Base-by-base conservation (phyloP, 2,329 filamentous ascomycete genomes). In the Chaetomiaceae sp. region DNA sequence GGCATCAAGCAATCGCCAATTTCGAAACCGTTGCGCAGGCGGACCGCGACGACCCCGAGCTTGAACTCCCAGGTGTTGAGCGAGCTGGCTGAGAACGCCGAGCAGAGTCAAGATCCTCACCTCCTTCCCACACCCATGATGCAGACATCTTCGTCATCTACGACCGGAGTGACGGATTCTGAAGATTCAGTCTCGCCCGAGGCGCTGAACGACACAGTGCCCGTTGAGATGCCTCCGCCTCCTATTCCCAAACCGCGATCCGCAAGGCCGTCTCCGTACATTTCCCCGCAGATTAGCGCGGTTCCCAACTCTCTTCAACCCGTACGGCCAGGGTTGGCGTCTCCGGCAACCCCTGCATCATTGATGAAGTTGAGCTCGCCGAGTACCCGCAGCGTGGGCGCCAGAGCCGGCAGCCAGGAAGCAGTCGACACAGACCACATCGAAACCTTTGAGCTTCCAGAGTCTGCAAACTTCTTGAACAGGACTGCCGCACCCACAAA, bases 271-370 rank as follows among this genome's bases (percentile, higher is more conserved):
- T 90, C 87, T 3, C 86, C 87, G 9, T 83, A 83, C 54, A 80
- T 90, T 18, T 72, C 74, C 47, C 77, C 83, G 5, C 80, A 85
- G 61, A 75, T 69, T 42, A 65, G 62, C 36, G 59, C 56, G 54
- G 64, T 58, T 32, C 58, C 64, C 23, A 53, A 57, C 57, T n/a
- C 43, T 64, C 8, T 59, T 56, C 49, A 62, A 57, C 45, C 59
- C 16, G 23, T 61, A 34, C 61, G 67, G 3, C 65, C 67, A 25
- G 72, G 71, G 20, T 75, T 74, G 47, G 74, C 72, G 61, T 81
- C 84, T 48, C 88, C 89, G 10, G 90, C 89, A 1, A 95, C 90
- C 0, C 90, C 90, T 1, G 89, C 91, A 8, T 95, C 90, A 6
- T 72, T 96, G 54, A 96, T 96, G 87, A 86, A 83, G 62, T 76